These are phyloP conservation scores for Aleurites moluccanus DNA, from an alignment of 441 rosid species.

Conservation along the genomic window DNA sequence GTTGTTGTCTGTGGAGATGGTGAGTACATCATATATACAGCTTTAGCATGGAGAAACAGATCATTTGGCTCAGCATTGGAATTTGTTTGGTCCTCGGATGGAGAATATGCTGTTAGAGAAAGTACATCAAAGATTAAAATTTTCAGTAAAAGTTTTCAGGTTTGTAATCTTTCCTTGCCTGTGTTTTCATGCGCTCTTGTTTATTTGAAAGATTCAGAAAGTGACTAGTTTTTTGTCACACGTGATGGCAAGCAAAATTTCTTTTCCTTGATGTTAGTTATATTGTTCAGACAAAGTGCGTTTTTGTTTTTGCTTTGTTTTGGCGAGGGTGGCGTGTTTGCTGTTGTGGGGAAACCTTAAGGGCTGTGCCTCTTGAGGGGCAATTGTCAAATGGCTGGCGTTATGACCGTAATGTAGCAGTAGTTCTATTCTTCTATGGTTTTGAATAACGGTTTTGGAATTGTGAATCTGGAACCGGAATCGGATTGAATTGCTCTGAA, in stretches of 20 bases:
- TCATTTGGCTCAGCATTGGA: conserved; percentile 98
- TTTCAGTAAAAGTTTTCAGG: conserved; percentile 97
- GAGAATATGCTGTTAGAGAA: conserved; percentile 98
- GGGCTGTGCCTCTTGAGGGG: background rate
- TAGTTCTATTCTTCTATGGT: background rate
- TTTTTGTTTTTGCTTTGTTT: background rate
- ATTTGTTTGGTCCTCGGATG: conserved; percentile 96
- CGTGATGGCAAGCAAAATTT: background rate
- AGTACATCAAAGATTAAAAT: conserved; percentile 90
- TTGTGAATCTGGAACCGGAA: too few relatives aligned
- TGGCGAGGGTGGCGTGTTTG: background rate
- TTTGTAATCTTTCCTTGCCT: conserved; percentile 31
- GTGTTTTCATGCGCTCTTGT: background rate
- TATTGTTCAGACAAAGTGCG: background rate
- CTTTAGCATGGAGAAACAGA: conserved; percentile 99
- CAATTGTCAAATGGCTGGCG: background rate
- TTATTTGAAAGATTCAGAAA: conserved; percentile 1
- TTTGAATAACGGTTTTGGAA: too few relatives aligned
- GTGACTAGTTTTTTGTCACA: background rate
- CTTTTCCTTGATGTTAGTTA: background rate
- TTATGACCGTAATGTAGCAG: background rate
- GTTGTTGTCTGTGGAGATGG: conserved; percentile 99
- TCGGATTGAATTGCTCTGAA: too few relatives aligned
- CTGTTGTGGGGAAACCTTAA: background rate
- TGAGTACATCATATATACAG: conserved; percentile 93